Evolutionary conservation across 805 yeast genomes (phyloP), one percentile per base, ranked within the genome.

Genomic region (Candida sithepensis): DNA sequence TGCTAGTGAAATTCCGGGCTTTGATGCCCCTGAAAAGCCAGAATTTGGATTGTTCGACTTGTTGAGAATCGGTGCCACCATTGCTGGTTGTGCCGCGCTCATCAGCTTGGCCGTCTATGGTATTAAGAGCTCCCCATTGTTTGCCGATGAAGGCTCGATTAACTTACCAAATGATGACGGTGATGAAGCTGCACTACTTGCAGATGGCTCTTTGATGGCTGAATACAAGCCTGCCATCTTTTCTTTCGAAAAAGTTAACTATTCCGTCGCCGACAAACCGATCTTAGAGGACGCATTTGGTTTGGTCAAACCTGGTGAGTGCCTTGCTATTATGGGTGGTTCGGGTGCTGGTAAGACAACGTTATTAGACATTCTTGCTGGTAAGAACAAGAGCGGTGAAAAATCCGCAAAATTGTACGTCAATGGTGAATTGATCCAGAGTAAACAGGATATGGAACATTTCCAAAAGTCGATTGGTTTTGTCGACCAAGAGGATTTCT

Each of bases 271-370:
- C 10, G 71, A 71, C 0, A 75, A 70, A 21, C 68, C 66, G 16
- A 82, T 94, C 3, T 73, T 94, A 49, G 73, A 77, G 12, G 72
- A 76, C 24, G 75, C 88, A 0, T 81, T 79, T 55, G 99, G 99
- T 9, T 56, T 81, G 13, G 96, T 84, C 2, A 79, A 80, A 44
- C 96, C 97, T 2, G 85, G 97, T 34, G 90, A 90, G 63, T 85
- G 96, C 51, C 65, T 90, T 63, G 98, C 99, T 0, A 89, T 94
- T 38, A 88, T 94, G 96, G 99, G 99, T 39, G 97, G 97, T 1
- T 91, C 97, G 0, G 99, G 99, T 43, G 98, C 99, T 13, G 99
- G 99, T 44, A 94, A 94, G 63, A 92, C 99, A 0, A 92, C 99
- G 0, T 69, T 94, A 39, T 70, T 94, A 44, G 99, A 94, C 61